Conservation (phyloP, 768 basidiomycete species). For the Trametes cubensis region DNA sequence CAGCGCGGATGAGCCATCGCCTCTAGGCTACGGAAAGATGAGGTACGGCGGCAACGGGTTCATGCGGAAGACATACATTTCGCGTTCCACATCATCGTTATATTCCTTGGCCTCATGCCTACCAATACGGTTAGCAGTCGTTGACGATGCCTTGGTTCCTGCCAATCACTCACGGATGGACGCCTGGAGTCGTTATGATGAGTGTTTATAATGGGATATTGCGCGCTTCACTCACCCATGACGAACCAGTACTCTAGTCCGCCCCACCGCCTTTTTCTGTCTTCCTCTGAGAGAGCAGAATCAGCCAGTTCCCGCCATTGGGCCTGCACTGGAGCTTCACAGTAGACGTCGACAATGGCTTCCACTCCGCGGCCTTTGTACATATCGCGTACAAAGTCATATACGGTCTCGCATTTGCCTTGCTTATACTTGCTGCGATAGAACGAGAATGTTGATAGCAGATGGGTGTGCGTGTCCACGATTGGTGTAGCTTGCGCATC, state of each 20-base stretch:
- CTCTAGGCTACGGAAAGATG: constrained; percentile 49
- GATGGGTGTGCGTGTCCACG: constrained; percentile 85
- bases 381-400: constrained; percentile 67
- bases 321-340: constrained; percentile 70
- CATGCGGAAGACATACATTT: constrained; percentile 51
- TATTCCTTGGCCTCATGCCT: constrained; percentile 78
- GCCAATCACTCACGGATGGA: constrained; percentile 62
- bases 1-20: constrained; percentile 82
- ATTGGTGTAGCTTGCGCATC: constrained; percentile 40
- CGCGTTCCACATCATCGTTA: constrained; percentile 64
- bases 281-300: constrained; percentile 56
- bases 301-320: constrained; percentile 75
- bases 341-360: constrained; percentile 86
- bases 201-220: neutral
- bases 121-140: neutral
- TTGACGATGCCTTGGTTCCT: neutral
- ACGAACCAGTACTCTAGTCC: constrained; percentile 82
- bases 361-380: constrained; percentile 60
- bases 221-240: constrained; percentile 52
- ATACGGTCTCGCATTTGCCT: constrained; percentile 56
- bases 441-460: constrained; percentile 69
- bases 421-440: constrained; percentile 66
- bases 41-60: neutral
- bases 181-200: constrained; percentile 46
- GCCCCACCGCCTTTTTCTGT: constrained; percentile 57